A percentile compares a stretch with the other conserved stretches of the same genome.
Evolutionary conservation across 108 stramenopile genomes (phyloP).

Genomic region (Epithemia pelagica): DNA sequence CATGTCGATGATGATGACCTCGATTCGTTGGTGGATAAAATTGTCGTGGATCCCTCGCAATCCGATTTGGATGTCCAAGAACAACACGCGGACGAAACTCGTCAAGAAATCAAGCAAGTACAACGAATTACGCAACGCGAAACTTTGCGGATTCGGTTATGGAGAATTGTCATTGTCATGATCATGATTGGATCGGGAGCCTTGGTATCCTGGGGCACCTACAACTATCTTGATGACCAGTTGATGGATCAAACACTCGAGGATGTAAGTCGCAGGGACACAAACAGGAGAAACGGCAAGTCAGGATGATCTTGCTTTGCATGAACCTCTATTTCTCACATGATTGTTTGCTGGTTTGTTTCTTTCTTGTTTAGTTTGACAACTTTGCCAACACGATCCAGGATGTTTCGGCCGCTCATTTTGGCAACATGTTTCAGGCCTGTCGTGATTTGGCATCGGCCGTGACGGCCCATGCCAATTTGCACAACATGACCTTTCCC

Average conservation of each 20-base stretch:
- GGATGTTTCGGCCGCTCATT: not conserved
- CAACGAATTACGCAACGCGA: conserved; percentile 1
- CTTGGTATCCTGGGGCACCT: not conserved
- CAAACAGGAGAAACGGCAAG: not conserved
- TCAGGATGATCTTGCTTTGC: too few relatives aligned
- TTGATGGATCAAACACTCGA: not conserved
- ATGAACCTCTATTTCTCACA: too few relatives aligned
- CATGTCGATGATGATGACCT: too few relatives aligned
- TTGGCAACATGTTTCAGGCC: conserved; percentile 1
- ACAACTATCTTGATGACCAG: not conserved
- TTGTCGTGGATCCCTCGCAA: too few relatives aligned
- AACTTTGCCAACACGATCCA: not conserved
- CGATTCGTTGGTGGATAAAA: too few relatives aligned
- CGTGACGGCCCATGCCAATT: not conserved
- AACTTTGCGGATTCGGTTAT: not conserved
- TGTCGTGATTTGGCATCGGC: not conserved
- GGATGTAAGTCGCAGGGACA: not conserved
- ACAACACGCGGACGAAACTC: too few relatives aligned
- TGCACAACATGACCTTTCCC: not conserved
- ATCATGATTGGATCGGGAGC: not conserved
- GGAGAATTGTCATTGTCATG: not conserved
- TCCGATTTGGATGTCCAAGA: too few relatives aligned
- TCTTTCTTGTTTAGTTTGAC: conserved; percentile 2
- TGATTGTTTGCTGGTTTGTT: not conserved
- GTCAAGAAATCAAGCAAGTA: too few relatives aligned